phyloP scores from a whole-genome alignment of 2,329 filamentous ascomycete genomes.

The Paecilomyces dactylethromorphus region DNA sequence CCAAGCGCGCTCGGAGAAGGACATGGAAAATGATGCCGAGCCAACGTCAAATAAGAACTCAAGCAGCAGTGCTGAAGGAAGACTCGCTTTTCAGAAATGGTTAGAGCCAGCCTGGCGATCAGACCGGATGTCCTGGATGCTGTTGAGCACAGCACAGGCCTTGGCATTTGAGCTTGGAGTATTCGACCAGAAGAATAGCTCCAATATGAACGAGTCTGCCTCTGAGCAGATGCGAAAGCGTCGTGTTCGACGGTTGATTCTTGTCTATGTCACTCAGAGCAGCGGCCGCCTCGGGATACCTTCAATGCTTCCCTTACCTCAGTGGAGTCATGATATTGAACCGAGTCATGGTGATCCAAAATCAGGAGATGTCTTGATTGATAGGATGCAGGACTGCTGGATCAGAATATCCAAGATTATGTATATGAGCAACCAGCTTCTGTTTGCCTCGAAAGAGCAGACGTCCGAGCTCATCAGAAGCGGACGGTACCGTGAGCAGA shows the following conservation, averaged over 20 bases:
- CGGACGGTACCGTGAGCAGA: slow-evolving; percentile 72
- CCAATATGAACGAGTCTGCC: slow-evolving; percentile 42
- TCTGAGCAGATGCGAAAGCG: slow-evolving; percentile 69
- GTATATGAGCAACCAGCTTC: slow-evolving; percentile 78
- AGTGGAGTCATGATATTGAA: slow-evolving; percentile 35
- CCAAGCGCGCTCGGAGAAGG: slow-evolving; percentile 49
- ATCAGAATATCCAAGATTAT: slow-evolving; percentile 87
- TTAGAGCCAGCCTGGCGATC: slow-evolving; percentile 92
- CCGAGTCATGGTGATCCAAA: slow-evolving; percentile 22
- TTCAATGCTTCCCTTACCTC: slow-evolving; percentile 70
- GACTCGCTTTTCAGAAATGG: slow-evolving; percentile 82
- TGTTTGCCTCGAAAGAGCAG: slow-evolving; percentile 81
- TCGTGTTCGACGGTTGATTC: slow-evolving; percentile 76
- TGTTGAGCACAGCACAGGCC: slow-evolving; percentile 83
- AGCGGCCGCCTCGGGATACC: slow-evolving; percentile 87
- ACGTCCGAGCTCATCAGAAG: slow-evolving; percentile 85
- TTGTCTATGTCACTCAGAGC: slow-evolving; percentile 91
- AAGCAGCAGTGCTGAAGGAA: slow-evolving; percentile 65
- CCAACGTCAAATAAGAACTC: slow-evolving; percentile 39
- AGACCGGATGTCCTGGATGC: slow-evolving; percentile 97
- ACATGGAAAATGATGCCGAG: slow-evolving; percentile 32
- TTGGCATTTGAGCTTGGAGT: slow-evolving; percentile 91
- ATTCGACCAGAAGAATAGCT: slow-evolving; percentile 83
- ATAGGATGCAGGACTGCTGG: slow-evolving; percentile 74
- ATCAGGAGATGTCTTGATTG: slow-evolving; percentile 36